Conservation (phyloP, 495 filamentous ascomycete species). For the Penicillium flavigenum region DNA sequence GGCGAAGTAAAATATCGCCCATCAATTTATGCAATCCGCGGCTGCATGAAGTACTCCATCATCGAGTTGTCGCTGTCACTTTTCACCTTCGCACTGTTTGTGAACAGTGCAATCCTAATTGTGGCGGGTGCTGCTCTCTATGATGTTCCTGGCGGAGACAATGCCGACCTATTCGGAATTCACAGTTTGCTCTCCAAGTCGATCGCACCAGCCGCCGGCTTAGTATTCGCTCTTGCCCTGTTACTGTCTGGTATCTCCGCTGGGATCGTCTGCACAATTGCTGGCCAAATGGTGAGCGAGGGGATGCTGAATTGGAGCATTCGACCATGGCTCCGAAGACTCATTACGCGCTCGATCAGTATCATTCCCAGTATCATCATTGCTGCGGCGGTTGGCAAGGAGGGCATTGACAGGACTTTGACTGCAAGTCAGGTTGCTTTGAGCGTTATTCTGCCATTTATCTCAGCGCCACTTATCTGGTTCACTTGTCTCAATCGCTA, state of each 20-base stretch:
- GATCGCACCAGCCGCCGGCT: slow-evolving; percentile 69
- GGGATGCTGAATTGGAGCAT: slow-evolving; percentile 72
- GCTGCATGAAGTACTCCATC: slow-evolving; percentile 80
- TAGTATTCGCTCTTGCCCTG: slow-evolving; percentile 74
- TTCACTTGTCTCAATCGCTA: slow-evolving; percentile 80
- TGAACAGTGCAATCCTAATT: slow-evolving; percentile 89
- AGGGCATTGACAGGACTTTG: slow-evolving; percentile 70
- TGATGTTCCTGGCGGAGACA: slow-evolving; percentile 49
- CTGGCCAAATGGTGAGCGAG: slow-evolving; percentile 80
- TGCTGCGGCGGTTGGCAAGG: slow-evolving; percentile 69
- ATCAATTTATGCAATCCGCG: slow-evolving; percentile 70
- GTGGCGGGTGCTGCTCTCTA: slow-evolving; percentile 80
- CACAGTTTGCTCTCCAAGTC: slow-evolving; percentile 68
- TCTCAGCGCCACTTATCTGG: slow-evolving; percentile 79
- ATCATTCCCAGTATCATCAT: slow-evolving; percentile 83
- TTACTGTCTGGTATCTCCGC: slow-evolving; percentile 75
- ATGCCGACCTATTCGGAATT: slow-evolving; percentile 80
- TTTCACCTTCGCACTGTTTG: slow-evolving; percentile 92
- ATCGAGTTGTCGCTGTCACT: slow-evolving; percentile 71
- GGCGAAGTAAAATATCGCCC: slow-evolving; percentile 69
- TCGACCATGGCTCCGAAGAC: slow-evolving; percentile 67
- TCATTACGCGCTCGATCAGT: slow-evolving; percentile 69
- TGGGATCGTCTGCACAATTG: slow-evolving; percentile 80
- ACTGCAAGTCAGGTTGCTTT: slow-evolving; percentile 78
- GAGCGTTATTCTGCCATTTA: slow-evolving; percentile 77